Conservation (phyloP, 495 filamentous ascomycete genomes). For the Haplographium delicatum region DNA sequence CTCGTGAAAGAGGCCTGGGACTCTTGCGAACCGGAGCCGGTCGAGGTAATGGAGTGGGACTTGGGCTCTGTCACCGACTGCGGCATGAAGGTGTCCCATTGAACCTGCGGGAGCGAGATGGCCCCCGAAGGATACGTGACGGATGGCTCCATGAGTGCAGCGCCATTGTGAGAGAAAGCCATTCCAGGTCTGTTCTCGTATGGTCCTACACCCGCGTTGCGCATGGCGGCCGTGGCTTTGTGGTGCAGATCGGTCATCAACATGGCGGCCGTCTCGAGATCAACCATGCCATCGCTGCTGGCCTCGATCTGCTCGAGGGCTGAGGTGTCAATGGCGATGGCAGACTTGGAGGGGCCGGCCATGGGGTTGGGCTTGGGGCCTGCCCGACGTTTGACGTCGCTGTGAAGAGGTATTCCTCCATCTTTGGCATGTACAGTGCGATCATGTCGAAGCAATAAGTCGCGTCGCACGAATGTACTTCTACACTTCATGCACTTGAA, state of each 20-base stretch:
- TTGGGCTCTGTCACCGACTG: slow-evolving; percentile 59
- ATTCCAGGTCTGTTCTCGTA: slow-evolving; percentile 69
- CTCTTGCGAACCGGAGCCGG: slow-evolving; percentile 61
- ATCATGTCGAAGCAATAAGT: slow-evolving; percentile 93
- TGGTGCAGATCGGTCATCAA: slow-evolving; percentile 98
- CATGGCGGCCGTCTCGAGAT: slow-evolving; percentile 97
- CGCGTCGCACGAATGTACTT: slow-evolving; percentile 96
- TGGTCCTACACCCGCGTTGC: slow-evolving; percentile 37
- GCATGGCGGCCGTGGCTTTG: slow-evolving; percentile 85
- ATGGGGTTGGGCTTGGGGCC: slow-evolving; percentile 37
- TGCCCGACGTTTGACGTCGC: slow-evolving; percentile 85
- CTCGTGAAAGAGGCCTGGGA: slow-evolving; percentile 54
- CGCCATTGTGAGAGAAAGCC: slow-evolving; percentile 65
- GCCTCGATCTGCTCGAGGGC: slow-evolving; percentile 93
- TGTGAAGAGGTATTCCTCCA: slow-evolving; percentile 90
- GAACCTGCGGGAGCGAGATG: slow-evolving; percentile 78
- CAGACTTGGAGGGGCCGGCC: slow-evolving; percentile 68
- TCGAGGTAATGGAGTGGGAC: slow-evolving; percentile 59
- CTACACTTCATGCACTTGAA: slow-evolving; percentile 98
- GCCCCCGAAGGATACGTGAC: slow-evolving; percentile 70
- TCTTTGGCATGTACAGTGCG: slow-evolving; percentile 98
- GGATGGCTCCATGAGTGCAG: slow-evolving; percentile 62
- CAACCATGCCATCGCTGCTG: slow-evolving; percentile 89
- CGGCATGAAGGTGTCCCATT: slow-evolving; percentile 80
- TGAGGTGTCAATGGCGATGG: slow-evolving; percentile 79